Evolutionary conservation across 345 rosid species (phyloP), one percentile per base, ranked within the genome.

Genomic region (Reutealis trisperma): DNA sequence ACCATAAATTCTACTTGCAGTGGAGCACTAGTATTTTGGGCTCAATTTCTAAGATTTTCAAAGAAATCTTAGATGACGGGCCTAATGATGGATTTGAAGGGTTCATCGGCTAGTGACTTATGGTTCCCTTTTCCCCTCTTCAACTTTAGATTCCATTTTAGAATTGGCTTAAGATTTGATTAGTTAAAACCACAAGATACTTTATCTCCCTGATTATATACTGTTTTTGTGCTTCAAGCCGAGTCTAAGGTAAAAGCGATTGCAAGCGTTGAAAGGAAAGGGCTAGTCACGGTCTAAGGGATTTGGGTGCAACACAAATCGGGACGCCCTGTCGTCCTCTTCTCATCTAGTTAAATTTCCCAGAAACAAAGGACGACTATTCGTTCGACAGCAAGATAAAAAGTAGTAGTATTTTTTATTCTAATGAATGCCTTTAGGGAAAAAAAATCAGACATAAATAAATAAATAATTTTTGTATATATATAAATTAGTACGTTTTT

Each of bases 21-120:
- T 18, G 7, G 16, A 18, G 6, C 59, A 3, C 10, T 3, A 0
- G 54, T 30, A 25, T 25, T 51, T 25, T 70, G 42, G 9, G 61
- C 24, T 51, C 7, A 45, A 51, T 70, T 70, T 27, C 7, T 18
- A 24, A 70, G 42, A 41, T 81, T 57, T 62, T 71, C 71, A 25
- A 87, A 52, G 71, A 83, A 86, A 69, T 68, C 77, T 63, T 80
- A 82, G 3, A 86, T 85, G 8, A 77, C 78, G 11, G 76, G 70
- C 15, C 83, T 74, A 0, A 86, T 87, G 22, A 82, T 41, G 8
- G 70, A 60, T 64, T 81, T 84, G 74, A 78, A 84, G 10, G 83
- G 80, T 30, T 81, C 83, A 30, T 25, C 69, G 6, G 83, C 62
- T 59, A 0, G 78, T 79, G 42, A 86, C 55, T 67, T 76, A 76